Evolutionary conservation across 768 basidiomycete genomes (phyloP).

Genomic region (Naganishia randhawae): DNA sequence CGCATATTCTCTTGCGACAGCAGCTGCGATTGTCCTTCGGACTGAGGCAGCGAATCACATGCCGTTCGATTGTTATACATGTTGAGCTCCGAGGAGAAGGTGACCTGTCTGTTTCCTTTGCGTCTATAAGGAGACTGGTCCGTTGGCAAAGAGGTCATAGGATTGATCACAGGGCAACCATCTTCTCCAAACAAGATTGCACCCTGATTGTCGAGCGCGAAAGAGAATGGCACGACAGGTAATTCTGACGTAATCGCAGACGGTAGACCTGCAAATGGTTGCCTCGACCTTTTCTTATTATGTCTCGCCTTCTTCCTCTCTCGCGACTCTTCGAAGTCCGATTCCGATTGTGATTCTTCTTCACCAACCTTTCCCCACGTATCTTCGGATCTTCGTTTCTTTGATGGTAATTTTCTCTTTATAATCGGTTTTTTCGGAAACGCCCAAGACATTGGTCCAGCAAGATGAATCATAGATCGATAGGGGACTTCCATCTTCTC

Average conservation of each 20-base stretch:
- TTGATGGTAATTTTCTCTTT: background rate
- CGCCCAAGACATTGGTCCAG: slow-evolving; percentile 17
- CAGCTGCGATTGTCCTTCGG: background rate
- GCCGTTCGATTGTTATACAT: background rate
- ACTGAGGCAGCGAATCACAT: background rate
- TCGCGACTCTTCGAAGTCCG: background rate
- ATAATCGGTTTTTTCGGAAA: slow-evolving; percentile 8
- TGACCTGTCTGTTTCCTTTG: slow-evolving; percentile 6
- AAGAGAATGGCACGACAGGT: slow-evolving; percentile 10
- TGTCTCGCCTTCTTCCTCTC: background rate
- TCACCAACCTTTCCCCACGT: background rate
- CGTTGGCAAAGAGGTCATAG: background rate
- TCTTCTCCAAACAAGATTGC: slow-evolving; percentile 3
- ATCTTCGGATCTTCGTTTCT: background rate
- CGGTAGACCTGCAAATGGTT: background rate
- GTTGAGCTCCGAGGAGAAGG: background rate
- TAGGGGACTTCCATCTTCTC: slow-evolving; percentile 16
- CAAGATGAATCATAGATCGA: slow-evolving; percentile 2
- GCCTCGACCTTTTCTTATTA: background rate
- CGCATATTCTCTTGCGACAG: background rate
- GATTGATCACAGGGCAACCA: slow-evolving; percentile 15
- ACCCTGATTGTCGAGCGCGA: slow-evolving; percentile 2
- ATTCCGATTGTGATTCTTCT: slow-evolving; percentile 3
- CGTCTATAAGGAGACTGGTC: background rate
- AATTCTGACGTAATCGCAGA: background rate